These are phyloP conservation scores for Crepidotus sp. DNA, from an alignment of 1,284 basidiomycete species.

Conservation along the genomic window DNA sequence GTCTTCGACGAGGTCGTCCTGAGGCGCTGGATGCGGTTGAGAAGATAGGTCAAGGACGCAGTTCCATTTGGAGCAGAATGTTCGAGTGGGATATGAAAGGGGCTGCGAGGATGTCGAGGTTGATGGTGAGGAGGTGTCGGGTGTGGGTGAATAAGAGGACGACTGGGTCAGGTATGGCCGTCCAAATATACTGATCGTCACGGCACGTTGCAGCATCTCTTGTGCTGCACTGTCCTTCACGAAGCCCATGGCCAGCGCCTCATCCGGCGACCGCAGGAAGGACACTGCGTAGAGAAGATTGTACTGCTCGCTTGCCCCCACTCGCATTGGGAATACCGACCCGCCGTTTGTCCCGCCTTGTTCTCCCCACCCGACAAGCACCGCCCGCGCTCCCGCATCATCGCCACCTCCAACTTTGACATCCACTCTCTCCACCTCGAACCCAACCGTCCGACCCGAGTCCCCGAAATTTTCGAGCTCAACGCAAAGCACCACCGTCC, in stretches of 20 bases:
- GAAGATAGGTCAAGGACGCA: slow-evolving; percentile 73
- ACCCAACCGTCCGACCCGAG: slow-evolving; percentile 46
- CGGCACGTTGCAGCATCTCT: slow-evolving; percentile 58
- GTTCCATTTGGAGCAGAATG: slow-evolving; percentile 82
- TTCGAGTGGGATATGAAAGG: slow-evolving; percentile 50
- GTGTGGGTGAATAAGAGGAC: slow-evolving; percentile 15
- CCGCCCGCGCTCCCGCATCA: slow-evolving; percentile 40
- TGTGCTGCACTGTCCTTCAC: slow-evolving; percentile 17
- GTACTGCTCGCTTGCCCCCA: slow-evolving; percentile 68
- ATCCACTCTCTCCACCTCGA: slow-evolving; percentile 63
- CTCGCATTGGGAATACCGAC: slow-evolving; percentile 58
- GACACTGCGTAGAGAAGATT: slow-evolving; percentile 82
- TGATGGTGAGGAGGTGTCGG: slow-evolving; percentile 4
- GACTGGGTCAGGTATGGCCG: slow-evolving; percentile 43
- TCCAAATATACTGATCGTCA: slow-evolving; percentile 71
- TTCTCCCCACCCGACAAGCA: slow-evolving; percentile 62
- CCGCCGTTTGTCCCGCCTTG: slow-evolving; percentile 28
- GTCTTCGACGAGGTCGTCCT: slow-evolving; percentile 19
- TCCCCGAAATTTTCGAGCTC: slow-evolving; percentile 75
- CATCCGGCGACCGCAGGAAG: slow-evolving; percentile 58
- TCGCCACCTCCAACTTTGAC: slow-evolving; percentile 71
- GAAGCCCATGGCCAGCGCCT: slow-evolving; percentile 37
- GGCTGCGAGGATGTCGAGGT: slow-evolving; percentile 4
- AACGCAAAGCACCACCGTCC: slow-evolving; percentile 77
- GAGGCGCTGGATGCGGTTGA: slow-evolving; percentile 22